phyloP scores from a whole-genome alignment of 2,329 filamentous ascomycete genomes.

The Fusarium brachygibbosum region DNA sequence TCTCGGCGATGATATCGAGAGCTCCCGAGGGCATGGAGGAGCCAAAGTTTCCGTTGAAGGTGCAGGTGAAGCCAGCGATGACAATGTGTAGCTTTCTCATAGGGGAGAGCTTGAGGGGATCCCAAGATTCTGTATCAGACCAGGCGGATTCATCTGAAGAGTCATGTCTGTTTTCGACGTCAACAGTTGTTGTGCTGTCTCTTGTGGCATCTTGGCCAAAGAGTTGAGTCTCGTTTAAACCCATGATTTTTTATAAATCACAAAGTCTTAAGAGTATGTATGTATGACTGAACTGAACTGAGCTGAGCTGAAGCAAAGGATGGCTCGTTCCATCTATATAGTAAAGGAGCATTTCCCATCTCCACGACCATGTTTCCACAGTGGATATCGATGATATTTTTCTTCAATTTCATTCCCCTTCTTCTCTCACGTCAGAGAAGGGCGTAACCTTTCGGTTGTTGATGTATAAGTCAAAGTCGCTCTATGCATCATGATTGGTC shows the following conservation, averaged over 20 bases:
- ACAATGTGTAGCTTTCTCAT: constrained; percentile 53
- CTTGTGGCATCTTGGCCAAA: constrained; percentile 19
- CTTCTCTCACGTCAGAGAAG: constrained; percentile 12
- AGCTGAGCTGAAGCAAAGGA: background rate
- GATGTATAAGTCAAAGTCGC: constrained; percentile 10
- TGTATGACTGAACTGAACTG: background rate
- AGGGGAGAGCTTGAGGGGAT: constrained; percentile 52
- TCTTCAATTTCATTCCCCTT: background rate
- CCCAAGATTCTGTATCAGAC: constrained; percentile 40
- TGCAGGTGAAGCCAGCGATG: constrained; percentile 54
- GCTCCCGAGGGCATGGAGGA: constrained; percentile 55
- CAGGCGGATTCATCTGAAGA: constrained; percentile 39
- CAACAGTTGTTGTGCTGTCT: constrained; percentile 9
- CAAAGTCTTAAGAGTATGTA: background rate
- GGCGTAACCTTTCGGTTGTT: constrained; percentile 20
- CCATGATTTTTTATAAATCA: constrained; percentile 17
- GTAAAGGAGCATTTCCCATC: constrained; percentile 4
- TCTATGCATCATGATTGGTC: constrained; percentile 26
- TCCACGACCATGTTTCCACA: constrained; percentile 27
- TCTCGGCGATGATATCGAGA: constrained; percentile 52
- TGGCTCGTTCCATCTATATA: constrained; percentile 17
- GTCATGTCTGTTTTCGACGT: constrained; percentile 28
- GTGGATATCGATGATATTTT: constrained; percentile 15
- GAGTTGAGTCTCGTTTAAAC: constrained; percentile 16
- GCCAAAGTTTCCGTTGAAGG: constrained; percentile 55